Percentiles rank a stretch among this genome's conserved stretches.
Evolutionary conservation across 2,329 filamentous ascomycete species (phyloP).

Genomic region (Colletotrichum musae): DNA sequence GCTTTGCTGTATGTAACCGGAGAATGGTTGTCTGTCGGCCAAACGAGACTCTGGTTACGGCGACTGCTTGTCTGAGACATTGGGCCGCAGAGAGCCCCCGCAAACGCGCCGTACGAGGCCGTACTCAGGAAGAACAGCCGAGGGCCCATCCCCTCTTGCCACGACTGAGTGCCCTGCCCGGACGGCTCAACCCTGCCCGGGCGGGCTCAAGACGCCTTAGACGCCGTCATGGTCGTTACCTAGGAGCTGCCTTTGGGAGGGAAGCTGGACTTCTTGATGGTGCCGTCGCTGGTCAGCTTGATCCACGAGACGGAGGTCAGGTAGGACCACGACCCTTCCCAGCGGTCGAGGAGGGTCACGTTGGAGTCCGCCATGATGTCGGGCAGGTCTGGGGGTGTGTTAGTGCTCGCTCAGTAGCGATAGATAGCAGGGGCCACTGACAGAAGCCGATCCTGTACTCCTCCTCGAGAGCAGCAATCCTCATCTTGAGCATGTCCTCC

Average conservation of each 20-base stretch:
- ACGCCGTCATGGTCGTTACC: constrained; percentile 16
- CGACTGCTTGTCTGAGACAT: constrained; percentile 34
- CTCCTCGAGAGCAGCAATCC: constrained; percentile 78
- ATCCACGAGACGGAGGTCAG: constrained; percentile 84
- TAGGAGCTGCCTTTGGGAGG: constrained; percentile 69
- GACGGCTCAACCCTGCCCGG: neutral
- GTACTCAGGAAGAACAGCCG: constrained; percentile 23
- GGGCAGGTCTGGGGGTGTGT: constrained; percentile 64
- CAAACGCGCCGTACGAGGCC: constrained; percentile 15
- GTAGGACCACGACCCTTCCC: constrained; percentile 89
- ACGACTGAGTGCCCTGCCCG: neutral
- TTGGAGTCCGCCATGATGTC: constrained; percentile 80
- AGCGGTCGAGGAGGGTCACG: constrained; percentile 75
- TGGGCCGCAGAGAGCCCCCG: constrained; percentile 16
- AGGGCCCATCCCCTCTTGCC: neutral
- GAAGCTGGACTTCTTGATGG: constrained; percentile 79
- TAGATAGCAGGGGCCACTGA: constrained; percentile 56
- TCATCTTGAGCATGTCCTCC: constrained; percentile 83
- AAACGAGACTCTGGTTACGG: constrained; percentile 34
- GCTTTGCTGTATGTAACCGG: constrained; percentile 39
- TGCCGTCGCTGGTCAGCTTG: constrained; percentile 77
- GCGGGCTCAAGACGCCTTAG: constrained; percentile 27
- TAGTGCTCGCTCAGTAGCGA: neutral
- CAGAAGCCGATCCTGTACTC: constrained; percentile 90
- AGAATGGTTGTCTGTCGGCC: constrained; percentile 24